Conservation (phyloP, 805 yeast species). For the Hanseniaspora meyeri region DNA sequence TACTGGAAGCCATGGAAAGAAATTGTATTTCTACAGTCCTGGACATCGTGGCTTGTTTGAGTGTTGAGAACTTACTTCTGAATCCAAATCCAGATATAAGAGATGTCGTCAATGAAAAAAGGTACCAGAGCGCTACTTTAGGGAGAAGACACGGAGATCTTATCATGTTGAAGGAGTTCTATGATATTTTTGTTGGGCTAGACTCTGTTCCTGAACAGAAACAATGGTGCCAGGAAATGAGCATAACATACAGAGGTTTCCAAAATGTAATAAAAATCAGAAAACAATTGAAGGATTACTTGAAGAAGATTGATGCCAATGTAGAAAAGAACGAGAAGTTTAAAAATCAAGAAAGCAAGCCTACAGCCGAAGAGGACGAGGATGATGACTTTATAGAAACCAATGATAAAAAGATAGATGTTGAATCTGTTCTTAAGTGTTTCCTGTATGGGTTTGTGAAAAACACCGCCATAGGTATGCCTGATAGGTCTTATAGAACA, state of each 20-base stretch:
- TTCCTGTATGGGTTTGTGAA: constrained; percentile 74
- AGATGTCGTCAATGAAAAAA: constrained; percentile 69
- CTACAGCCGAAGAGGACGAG: neutral
- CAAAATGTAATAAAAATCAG: constrained; percentile 64
- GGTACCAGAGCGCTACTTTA: constrained; percentile 55
- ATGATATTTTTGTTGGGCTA: constrained; percentile 41
- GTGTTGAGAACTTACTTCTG: constrained; percentile 76
- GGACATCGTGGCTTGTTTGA: constrained; percentile 83
- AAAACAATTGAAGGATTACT: constrained; percentile 59
- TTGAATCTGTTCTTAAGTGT: constrained; percentile 53
- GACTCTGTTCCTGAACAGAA: constrained; percentile 43
- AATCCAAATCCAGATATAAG: constrained; percentile 70
- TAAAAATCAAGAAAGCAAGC: neutral
- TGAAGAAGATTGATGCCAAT: constrained; percentile 27
- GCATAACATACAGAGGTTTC: constrained; percentile 67
- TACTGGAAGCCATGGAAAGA: constrained; percentile 51
- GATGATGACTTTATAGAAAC: constrained; percentile 25
- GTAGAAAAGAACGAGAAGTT: constrained; percentile 23
- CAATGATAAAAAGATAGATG: constrained; percentile 32
- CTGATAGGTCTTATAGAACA: constrained; percentile 85
- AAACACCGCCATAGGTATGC: constrained; percentile 87
- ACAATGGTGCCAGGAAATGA: constrained; percentile 74
- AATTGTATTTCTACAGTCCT: constrained; percentile 53
- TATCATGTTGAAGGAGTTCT: constrained; percentile 65
- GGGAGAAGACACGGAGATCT: constrained; percentile 77